Evolutionary conservation across 1,139 yeast species (phyloP), one percentile per base, ranked within the genome.

Genomic region (Schwanniomyces etchellsii): DNA sequence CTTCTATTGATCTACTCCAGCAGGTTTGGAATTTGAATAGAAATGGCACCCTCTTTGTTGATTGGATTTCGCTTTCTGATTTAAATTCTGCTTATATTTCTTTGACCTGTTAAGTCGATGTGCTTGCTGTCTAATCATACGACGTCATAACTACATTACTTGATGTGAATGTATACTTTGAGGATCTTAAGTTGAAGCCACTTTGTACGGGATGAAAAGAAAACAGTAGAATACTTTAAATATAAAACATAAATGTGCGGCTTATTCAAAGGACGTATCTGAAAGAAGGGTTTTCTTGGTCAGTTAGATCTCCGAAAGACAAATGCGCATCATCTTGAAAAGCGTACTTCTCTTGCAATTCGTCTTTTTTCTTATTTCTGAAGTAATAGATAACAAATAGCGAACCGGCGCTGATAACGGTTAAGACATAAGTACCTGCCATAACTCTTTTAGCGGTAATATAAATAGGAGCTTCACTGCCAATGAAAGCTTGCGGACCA

Each of bases 401-500:
- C 13, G 20, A 15, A 7, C 17, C 24, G 14, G 31, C 24, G 11
- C 30, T n/a, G 13, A 29, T 16, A n/a, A 34, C 27, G 3, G 36
- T 16, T 15, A 16, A 14, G 23, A 5, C n/a, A 7, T 16, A 20
- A 39, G 60, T 56, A 4, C 52, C 56, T 16, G 58, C 62, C 33
- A 65, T 55, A 13, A 60, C 48, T n/a, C 55, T 50, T 36, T 64
- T 62, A 3, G 77, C 82, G 3, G 70, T 61, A 3, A 48, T 43
- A 43, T 75, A 77, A 9, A 40, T 45, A 10, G 86, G 86, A 1
- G 76, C 74, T 42, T 77, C 74, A 5, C 42, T 41, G 0, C 58
- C 57, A 38, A 71, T 59, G 48, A 80, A 81, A 28, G 81, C 67
- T 48, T 79, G 86, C 3, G 91, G 88, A 4, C 89, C 89, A 29